Base-by-base conservation (phyloP, 805 yeast genomes). In the Torulaspora gathmanii region DNA sequence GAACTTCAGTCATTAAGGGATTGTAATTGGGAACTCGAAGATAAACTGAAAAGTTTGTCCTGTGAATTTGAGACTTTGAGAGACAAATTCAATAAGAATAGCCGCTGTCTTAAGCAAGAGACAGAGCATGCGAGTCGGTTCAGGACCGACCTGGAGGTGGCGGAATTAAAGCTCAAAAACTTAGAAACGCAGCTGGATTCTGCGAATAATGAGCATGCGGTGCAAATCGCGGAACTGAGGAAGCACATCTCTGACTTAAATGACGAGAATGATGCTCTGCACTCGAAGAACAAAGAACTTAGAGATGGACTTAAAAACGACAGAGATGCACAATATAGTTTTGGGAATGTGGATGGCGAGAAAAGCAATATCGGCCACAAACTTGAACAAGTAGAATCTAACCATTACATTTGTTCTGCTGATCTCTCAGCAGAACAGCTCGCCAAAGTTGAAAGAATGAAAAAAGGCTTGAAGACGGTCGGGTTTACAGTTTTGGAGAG, bases 241-340 rank as follows among this genome's bases (percentile, higher is more conserved):
- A 61, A 61, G 3, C 73, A 77, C 37, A 77, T 83, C 37, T 73
- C 72, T 26, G 82, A 77, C 38, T 65, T 84, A 49, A 84, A 83
- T 58, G 83, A 82, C 54, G 89, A 82, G 57, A 83, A 83, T 62
- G 85, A 81, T 51, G 69, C 70, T 17, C 67, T 83, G 44, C 78
- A 74, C 55, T 61, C 68, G 49, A 69, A 73, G 61, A 52, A 68
- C 56, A 54, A 56, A 44, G 50, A 52, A 33, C 23, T 63, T 46
- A 57, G 54, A 42, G 27, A 49, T 29, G 41, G 60, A 26, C 17
- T 55, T 26, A 50, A 60, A 20, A 42, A 41, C 3, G 23, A 13
- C 50, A 39, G 43, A 50, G 15, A 26, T 15, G 15, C 13, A 9
- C 12, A 28, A 5, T 15, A 17, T 22, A n/a, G 20, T 4, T 15